Base-by-base conservation (phyloP, 2,329 filamentous ascomycete species). In the Aureobasidium sp. region DNA sequence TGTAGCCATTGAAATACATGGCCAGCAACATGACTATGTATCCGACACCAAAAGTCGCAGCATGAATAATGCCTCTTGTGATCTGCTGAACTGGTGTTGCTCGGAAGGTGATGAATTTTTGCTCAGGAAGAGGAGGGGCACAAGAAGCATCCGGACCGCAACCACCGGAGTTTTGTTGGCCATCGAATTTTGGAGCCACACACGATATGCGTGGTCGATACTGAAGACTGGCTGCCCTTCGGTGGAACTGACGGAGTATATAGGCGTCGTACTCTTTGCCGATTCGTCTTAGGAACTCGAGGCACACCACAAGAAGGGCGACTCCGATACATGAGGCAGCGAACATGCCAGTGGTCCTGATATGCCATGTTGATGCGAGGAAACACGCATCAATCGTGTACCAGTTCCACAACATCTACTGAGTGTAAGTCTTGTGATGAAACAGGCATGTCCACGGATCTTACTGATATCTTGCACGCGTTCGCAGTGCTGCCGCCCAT, bases 321-420 rank as follows among this genome's bases (percentile, higher is more conserved):
- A 89, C 82, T 56, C 85, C 87, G 63, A 94, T 84, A 71, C 88
- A 93, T 49, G 83, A 86, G 19, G 84, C 87, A 42, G 85, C 87
- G 64, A 94, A 91, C 77, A 85, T 85, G 66, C 78, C 83, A 2
- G 68, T 70, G 21, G 83, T 84, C 14, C 72, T 83, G 66, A 91
- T 79, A 63, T 82, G 82, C 87, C 88, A 93, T 19, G 76, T 74
- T 6, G 66, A 61, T 21, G 84, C 71, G 63, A 93, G 77, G 75
- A 93, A 91, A 70, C 74, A 88, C 17, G 83, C 70, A 64, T 86
- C 81, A 64, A 86, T 72, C 3, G 83, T 85, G 66, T 86, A 76
- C 84, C 84, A 88, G 68, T 89, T 90, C 84, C 85, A 88, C 35
- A 88, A 73, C 86, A 89, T 90, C 84, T 87, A 12, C 12, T 2